Conservation (phyloP, 768 basidiomycete genomes). For the Dacryopinax spathularia region DNA sequence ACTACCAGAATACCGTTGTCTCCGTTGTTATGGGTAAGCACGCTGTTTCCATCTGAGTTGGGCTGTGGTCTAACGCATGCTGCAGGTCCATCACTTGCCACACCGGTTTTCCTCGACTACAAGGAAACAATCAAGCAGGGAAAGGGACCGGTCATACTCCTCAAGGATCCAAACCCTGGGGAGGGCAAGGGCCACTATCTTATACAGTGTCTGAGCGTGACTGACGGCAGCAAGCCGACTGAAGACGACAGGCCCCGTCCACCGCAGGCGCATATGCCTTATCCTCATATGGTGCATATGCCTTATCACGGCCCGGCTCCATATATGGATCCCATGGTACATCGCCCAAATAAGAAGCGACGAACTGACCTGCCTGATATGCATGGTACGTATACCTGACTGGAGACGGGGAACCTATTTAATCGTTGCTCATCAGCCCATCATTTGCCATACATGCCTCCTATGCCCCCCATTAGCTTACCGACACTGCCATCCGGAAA, state of each 20-base stretch:
- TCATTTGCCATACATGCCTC: neutral
- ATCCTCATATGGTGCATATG: neutral
- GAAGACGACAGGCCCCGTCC: neutral
- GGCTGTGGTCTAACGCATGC: no score
- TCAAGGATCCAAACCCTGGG: neutral
- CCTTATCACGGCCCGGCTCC: neutral
- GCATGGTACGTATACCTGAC: neutral
- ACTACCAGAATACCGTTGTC: neutral
- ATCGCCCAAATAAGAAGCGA: neutral
- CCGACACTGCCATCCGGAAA: neutral
- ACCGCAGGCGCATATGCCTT: neutral
- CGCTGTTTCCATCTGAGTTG: neutral
- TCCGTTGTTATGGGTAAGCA: neutral
- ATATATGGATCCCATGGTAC: neutral
- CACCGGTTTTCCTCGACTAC: neutral
- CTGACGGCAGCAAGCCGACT: neutral
- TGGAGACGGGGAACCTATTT: neutral
- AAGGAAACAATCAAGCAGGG: slow-evolving; percentile 1
- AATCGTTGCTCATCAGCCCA: neutral
- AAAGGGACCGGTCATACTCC: neutral
- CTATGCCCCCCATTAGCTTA: neutral
- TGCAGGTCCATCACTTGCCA: neutral
- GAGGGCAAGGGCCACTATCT: neutral
- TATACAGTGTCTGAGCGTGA: neutral
- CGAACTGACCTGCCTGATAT: neutral